Conservation (phyloP, 2,329 filamentous ascomycete species). For the Fusarium nisikadoi region DNA sequence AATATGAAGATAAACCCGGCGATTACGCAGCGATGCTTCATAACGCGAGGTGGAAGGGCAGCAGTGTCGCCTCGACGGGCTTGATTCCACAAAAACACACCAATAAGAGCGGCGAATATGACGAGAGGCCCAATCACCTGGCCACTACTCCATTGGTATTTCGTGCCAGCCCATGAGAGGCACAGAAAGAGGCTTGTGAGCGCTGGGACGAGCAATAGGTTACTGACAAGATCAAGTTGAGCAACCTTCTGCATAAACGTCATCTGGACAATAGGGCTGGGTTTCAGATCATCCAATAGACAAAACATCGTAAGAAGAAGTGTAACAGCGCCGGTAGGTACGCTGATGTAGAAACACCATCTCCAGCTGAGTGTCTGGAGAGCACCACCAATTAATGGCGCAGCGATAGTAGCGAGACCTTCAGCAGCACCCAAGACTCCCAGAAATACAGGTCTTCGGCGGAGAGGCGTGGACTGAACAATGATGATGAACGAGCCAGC, state of each 20-base stretch:
- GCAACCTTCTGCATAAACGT: not conserved
- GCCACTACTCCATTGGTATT: constrained; percentile 41
- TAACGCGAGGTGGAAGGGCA: constrained; percentile 55
- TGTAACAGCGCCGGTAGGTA: constrained; percentile 35
- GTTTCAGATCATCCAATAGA: not conserved
- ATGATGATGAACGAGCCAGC: constrained; percentile 45
- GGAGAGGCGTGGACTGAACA: not conserved
- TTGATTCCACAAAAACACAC: not conserved
- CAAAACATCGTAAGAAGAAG: constrained; percentile 8
- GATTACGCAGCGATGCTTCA: constrained; percentile 52
- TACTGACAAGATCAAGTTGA: constrained; percentile 40
- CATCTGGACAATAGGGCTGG: fast-evolving
- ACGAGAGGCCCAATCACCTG: constrained; percentile 46
- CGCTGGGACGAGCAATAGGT: constrained; percentile 42
- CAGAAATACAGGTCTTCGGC: constrained; percentile 1
- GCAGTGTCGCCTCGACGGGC: constrained; percentile 35
- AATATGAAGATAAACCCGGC: constrained; percentile 49
- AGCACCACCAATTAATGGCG: constrained; percentile 43
- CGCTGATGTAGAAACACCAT: constrained; percentile 51
- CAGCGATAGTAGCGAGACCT: constrained; percentile 29
- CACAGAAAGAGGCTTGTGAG: constrained; percentile 59
- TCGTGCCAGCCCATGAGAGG: constrained; percentile 57
- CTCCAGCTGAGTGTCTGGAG: constrained; percentile 47
- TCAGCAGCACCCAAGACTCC: constrained; percentile 26
- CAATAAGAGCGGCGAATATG: not conserved